phyloP scores from a whole-genome alignment of 441 rosid species.

The Viola pubescens region DNA sequence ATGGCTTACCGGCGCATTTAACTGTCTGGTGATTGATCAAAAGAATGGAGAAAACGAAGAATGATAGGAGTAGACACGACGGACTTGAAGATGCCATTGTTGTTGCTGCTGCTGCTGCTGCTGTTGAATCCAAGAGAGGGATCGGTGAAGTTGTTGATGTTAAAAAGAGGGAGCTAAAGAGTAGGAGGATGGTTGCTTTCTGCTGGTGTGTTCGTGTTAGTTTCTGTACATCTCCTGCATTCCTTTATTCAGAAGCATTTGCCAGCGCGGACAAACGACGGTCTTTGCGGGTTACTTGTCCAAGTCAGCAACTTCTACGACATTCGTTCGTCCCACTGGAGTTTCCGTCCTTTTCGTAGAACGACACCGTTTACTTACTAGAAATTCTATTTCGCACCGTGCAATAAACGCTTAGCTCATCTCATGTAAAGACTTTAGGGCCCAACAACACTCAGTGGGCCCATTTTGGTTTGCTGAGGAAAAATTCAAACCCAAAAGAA shows the following conservation, averaged over 20 bases:
- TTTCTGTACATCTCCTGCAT: constrained; percentile 5
- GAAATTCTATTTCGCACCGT: not conserved
- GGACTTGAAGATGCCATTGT: constrained; percentile 29
- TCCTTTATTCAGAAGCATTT: constrained; percentile 9
- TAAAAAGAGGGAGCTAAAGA: not conserved
- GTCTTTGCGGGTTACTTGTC: not conserved
- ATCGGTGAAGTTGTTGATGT: constrained; percentile 3
- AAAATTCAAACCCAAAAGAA: too few species aligned
- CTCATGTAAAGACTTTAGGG: too few species aligned
- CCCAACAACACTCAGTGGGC: too few species aligned
- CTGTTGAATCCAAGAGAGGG: constrained; percentile 2
- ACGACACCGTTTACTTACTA: not conserved
- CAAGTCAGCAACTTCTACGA: not conserved
- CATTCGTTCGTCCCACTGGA: not conserved
- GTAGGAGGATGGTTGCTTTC: constrained; percentile 20
- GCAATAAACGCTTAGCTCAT: not conserved
- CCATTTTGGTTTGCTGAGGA: too few species aligned
- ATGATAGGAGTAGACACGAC: constrained; percentile 17
- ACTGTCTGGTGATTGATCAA: constrained; percentile 18
- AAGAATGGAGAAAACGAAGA: constrained; percentile 26
- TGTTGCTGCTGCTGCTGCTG: constrained; percentile 2
- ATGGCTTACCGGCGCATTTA: constrained; percentile 29
- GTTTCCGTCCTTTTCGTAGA: not conserved
- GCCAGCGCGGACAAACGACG: not conserved
- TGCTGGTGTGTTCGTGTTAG: not conserved